Conservation (phyloP, 257 asterid species). For the Scutellaria minor region DNA sequence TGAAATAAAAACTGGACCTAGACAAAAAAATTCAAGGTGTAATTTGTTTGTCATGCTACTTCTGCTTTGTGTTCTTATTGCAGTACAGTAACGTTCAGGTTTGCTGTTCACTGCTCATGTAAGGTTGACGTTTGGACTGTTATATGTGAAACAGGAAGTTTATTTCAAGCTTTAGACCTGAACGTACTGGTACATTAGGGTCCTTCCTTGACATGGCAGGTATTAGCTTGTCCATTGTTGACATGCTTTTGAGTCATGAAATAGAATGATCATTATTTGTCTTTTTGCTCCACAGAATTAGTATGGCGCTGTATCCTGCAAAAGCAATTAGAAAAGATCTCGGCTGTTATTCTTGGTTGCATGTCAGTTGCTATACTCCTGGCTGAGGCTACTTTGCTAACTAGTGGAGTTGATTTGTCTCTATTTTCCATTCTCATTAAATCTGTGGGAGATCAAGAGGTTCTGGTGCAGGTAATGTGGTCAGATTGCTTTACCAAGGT, state of each 20-base stretch:
- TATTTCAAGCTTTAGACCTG: constrained; percentile 84
- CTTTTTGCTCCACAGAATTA: constrained; percentile 63
- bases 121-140: constrained; percentile 23
- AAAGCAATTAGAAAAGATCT: constrained; percentile 71
- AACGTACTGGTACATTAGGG: constrained; percentile 73
- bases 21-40: constrained; percentile 22
- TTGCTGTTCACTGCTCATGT: constrained; percentile 24
- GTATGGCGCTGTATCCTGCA: constrained; percentile 86
- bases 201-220: constrained; percentile 77
- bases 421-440: constrained; percentile 87
- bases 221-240: constrained; percentile 36
- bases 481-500: constrained; percentile 27
- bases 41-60: constrained; percentile 18
- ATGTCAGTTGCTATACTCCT: constrained; percentile 90
- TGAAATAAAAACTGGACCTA: constrained; percentile 15
- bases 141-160: constrained; percentile 73
- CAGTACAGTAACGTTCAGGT: background rate
- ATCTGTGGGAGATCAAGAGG: constrained; percentile 88
- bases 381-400: constrained; percentile 96
- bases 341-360: constrained; percentile 91
- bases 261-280: constrained; percentile 19
- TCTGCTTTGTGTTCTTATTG: constrained; percentile 9
- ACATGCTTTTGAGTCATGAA: constrained; percentile 30
- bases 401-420: constrained; percentile 96
- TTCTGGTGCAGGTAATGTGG: constrained; percentile 83